Conservation (phyloP, 2,329 filamentous ascomycete genomes). For the Paraconiothyrium sp. region DNA sequence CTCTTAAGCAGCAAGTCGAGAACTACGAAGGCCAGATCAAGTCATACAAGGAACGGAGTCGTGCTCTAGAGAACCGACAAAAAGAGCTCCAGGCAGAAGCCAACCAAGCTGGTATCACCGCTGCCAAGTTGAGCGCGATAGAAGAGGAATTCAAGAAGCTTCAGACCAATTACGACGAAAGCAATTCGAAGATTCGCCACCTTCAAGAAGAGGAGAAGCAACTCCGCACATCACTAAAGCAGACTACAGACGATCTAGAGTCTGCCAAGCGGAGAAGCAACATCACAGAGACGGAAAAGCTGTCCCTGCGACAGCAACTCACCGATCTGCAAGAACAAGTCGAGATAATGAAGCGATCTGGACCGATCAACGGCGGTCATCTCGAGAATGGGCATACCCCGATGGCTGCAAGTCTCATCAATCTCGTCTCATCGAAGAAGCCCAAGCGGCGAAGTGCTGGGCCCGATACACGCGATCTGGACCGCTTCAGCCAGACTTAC, state of each 20-base stretch:
- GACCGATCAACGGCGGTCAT: constrained; percentile 73
- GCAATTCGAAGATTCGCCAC: constrained; percentile 86
- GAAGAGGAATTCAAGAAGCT: constrained; percentile 96
- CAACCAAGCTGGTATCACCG: constrained; percentile 95
- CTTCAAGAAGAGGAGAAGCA: constrained; percentile 93
- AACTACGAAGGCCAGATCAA: constrained; percentile 97
- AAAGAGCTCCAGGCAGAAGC: constrained; percentile 97
- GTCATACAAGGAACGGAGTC: constrained; percentile 93
- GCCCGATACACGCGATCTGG: constrained; percentile 82
- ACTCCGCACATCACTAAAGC: constrained; percentile 81
- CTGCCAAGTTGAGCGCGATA: constrained; percentile 87
- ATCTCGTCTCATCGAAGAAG: constrained; percentile 96
- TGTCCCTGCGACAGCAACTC: constrained; percentile 85
- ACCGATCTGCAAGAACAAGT: constrained; percentile 91
- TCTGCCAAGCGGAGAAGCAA: constrained; percentile 77
- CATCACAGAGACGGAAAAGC: constrained; percentile 84
- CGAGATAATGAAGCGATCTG: constrained; percentile 81
- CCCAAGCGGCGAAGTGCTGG: constrained; percentile 93
- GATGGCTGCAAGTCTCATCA: constrained; percentile 81
- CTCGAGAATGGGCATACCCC: constrained; percentile 70
- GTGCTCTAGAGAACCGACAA: constrained; percentile 84
- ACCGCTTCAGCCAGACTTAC: constrained; percentile 91
- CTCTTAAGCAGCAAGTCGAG: constrained; percentile 84
- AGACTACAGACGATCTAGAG: constrained; percentile 83
- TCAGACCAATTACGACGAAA: constrained; percentile 89